phyloP scores from a whole-genome alignment of 1,284 basidiomycete species.

The Papiliotrema flavescens region DNA sequence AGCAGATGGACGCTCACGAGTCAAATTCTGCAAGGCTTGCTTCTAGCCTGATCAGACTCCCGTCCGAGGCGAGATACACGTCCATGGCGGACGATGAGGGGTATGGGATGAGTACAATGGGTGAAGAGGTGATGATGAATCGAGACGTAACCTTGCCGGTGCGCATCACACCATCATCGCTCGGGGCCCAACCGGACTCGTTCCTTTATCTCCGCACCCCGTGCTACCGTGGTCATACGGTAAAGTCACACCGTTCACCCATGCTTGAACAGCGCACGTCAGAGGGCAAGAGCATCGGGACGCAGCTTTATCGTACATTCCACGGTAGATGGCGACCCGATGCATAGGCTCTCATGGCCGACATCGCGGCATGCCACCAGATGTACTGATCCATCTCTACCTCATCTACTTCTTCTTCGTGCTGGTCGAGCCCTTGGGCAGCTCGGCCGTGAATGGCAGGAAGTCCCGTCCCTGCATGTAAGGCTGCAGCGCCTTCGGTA shows the following conservation, averaged over 20 bases:
- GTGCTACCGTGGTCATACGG: no score
- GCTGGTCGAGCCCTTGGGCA: constrained; percentile 40
- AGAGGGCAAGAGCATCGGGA: no score
- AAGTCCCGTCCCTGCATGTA: constrained; percentile 97
- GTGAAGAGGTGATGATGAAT: not conserved
- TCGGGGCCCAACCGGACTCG: no score
- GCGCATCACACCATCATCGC: no score
- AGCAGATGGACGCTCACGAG: constrained; percentile 23
- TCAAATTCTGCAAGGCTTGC: constrained; percentile 31
- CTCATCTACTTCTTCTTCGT: constrained; percentile 28
- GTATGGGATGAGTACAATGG: not conserved
- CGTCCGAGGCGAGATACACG: constrained; percentile 40
- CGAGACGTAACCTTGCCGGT: not conserved
- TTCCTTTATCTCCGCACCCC: no score
- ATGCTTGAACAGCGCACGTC: no score
- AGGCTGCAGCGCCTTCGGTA: constrained; percentile 83
- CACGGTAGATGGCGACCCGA: not conserved
- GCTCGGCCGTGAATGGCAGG: constrained; percentile 63
- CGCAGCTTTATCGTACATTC: not conserved
- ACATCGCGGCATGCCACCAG: not conserved
- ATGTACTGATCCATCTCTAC: not conserved
- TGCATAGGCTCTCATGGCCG: not conserved
- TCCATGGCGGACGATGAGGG: constrained; percentile 24
- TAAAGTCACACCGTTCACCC: no score
- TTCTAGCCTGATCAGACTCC: constrained; percentile 29